Evolutionary conservation across 179 eudicot species (phyloP), one percentile per base, ranked within the genome.

Genomic region (Sideroxylon spinosum): DNA sequence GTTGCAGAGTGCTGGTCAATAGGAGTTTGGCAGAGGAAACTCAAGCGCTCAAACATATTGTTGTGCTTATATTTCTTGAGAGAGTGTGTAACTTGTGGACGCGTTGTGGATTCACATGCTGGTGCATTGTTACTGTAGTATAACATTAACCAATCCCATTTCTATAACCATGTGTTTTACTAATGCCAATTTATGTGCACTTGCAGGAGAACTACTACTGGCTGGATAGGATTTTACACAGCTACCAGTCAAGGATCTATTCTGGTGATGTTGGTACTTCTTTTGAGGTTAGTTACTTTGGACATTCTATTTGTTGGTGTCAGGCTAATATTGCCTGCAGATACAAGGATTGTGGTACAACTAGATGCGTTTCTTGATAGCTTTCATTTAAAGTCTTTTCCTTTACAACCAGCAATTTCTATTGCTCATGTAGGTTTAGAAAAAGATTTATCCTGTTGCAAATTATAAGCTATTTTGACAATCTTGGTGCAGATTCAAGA

Each of bases 191-290:
- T 62, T 49, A 14, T 65, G 53, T 46, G 73, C 20, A 13, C 55
- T 79, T 83, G 70, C 89, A 93, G 98, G 97, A 93, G 83, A 93
- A 93, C 76, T 83, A 86, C 68, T 86, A 90, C 78, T 93, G 97
- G 98, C 89, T 93, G 74, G 94, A 91, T 65, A 86, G 90, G 81
- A 87, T 93, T 77, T 81, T 93, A 53, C 89, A 92, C 71, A 86
- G 98, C 84, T 93, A 93, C 82, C 97, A 92, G 78, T 89, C 98
- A 57, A 87, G 98, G 82, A 83, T 87, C 74, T 93, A 90, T 82
- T 84, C 89, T 78, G 94, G 94, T 78, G 93, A 90, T 78, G 73
- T 91, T 55, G 90, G 93, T 61, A 81, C 85, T 62, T 83, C 97
- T 70, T 93, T 91, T 83, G 84, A 90, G 93, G 98, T 93, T 56